These are phyloP conservation scores for Cladophialophora bantiana DNA, from an alignment of 2,329 filamentous ascomycete species.

Conservation along the genomic window DNA sequence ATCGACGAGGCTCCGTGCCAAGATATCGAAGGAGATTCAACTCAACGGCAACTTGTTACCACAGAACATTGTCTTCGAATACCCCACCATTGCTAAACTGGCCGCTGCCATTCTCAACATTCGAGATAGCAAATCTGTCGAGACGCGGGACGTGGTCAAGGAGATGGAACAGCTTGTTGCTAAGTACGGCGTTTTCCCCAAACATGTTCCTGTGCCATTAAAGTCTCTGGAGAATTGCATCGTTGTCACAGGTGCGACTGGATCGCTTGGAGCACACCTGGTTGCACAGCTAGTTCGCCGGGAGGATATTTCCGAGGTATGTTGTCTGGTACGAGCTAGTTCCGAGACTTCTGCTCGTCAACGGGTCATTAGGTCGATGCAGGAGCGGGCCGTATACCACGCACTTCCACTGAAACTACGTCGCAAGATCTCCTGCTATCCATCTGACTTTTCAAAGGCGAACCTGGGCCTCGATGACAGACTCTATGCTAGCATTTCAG, in stretches of 20 bases:
- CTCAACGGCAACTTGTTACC: constrained; percentile 56
- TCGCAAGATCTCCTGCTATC: constrained; percentile 57
- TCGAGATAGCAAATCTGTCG: constrained; percentile 39
- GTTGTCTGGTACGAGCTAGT: constrained; percentile 64
- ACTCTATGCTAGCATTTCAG: constrained; percentile 52
- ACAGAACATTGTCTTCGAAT: constrained; percentile 67
- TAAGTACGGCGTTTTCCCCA: constrained; percentile 48
- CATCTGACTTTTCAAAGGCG: constrained; percentile 55
- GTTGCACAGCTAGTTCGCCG: constrained; percentile 53
- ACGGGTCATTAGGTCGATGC: constrained; percentile 56
- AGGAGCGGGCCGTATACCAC: constrained; percentile 37
- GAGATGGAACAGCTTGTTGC: constrained; percentile 55
- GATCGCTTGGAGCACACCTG: constrained; percentile 69
- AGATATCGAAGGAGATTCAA: constrained; percentile 61
- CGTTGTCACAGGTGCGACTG: constrained; percentile 68
- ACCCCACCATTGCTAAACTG: constrained; percentile 58
- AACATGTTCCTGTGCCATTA: constrained; percentile 40
- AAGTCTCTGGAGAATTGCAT: constrained; percentile 41
- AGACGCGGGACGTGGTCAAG: constrained; percentile 47
- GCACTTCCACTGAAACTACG: constrained; percentile 15
- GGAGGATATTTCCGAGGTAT: constrained; percentile 54
- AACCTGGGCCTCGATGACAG: constrained; percentile 57
- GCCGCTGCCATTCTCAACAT: constrained; percentile 42
- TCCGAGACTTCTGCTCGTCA: constrained; percentile 51
- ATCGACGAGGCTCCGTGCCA: constrained; percentile 62